These are phyloP conservation scores for Neurospora sublineolata DNA, from an alignment of 495 filamentous ascomycete species.

Conservation along the genomic window DNA sequence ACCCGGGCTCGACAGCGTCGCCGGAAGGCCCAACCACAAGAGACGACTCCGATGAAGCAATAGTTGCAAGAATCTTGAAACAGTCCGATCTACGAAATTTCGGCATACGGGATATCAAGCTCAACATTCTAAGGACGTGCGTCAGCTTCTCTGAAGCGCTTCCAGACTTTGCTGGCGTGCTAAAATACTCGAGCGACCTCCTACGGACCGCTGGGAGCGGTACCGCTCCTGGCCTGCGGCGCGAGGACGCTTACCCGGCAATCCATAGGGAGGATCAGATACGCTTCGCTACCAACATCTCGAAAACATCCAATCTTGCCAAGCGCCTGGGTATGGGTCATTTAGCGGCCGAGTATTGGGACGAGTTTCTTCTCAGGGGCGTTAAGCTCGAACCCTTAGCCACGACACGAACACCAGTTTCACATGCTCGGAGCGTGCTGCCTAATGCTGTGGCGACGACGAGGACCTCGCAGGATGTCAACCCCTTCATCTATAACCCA, in stretches of 20 bases:
- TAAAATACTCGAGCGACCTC: conserved; percentile 74
- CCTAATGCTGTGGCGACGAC: conserved; percentile 41
- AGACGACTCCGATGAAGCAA: conserved; percentile 36
- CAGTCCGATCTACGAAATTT: conserved; percentile 46
- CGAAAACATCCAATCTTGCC: conserved; percentile 65
- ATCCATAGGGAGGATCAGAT: conserved; percentile 76
- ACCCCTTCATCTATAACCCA: conserved; percentile 88
- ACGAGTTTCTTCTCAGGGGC: conserved; percentile 82
- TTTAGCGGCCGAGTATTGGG: conserved; percentile 83
- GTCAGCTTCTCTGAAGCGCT: conserved; percentile 88
- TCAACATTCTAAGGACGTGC: conserved; percentile 71
- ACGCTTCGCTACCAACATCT: conserved; percentile 67
- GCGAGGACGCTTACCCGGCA: conserved; percentile 47
- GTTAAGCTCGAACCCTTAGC: conserved; percentile 51
- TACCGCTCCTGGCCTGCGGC: conserved; percentile 55
- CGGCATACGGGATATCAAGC: conserved; percentile 61
- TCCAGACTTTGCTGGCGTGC: conserved; percentile 78
- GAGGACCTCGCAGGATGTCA: conserved; percentile 46
- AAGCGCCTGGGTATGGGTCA: conserved; percentile 57
- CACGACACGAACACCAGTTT: conserved; percentile 45
- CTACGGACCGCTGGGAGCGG: conserved; percentile 72
- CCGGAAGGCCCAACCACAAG: conserved; percentile 4
- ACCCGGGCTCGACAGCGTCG: conserved; percentile 6
- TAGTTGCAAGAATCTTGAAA: conserved; percentile 38
- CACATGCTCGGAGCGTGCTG: conserved; percentile 61